A percentile compares a stretch with the other conserved stretches of the same genome.
Conservation (phyloP, 257 asterid genomes). For the Jacaranda copaia region DNA sequence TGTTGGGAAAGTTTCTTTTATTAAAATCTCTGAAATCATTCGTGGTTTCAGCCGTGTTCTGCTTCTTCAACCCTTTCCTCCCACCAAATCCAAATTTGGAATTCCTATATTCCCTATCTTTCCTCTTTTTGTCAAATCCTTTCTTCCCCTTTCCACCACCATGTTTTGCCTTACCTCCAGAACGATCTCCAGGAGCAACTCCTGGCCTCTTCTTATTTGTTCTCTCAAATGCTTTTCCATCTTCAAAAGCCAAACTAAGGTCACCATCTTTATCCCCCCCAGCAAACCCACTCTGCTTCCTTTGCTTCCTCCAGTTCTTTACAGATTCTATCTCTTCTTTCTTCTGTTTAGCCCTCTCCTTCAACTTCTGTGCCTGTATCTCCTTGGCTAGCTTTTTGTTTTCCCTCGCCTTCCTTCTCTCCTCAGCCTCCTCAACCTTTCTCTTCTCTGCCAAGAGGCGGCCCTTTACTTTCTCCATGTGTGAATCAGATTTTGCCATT, state of each 20-base stretch:
- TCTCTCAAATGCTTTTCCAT: slow-evolving; percentile 67
- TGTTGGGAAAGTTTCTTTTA: slow-evolving; percentile 48
- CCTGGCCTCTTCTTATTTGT: slow-evolving; percentile 74
- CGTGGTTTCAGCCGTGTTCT: slow-evolving; percentile 85
- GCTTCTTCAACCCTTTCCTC: slow-evolving; percentile 88
- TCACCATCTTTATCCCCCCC: slow-evolving; percentile 57
- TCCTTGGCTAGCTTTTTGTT: slow-evolving; percentile 89
- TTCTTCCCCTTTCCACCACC: slow-evolving; percentile 56
- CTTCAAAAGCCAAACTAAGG: slow-evolving; percentile 66
- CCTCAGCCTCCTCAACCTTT: slow-evolving; percentile 80
- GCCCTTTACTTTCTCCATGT: slow-evolving; percentile 94
- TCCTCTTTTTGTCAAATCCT: slow-evolving; percentile 57
- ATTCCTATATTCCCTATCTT: slow-evolving; percentile 57
- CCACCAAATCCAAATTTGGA: slow-evolving; percentile 92
- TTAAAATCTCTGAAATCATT: slow-evolving; percentile 58
- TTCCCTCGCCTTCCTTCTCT: slow-evolving; percentile 88
- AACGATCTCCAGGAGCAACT: slow-evolving; percentile 83
- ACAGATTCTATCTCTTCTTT: slow-evolving; percentile 88
- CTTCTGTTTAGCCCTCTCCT: slow-evolving; percentile 88
- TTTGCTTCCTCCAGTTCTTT: slow-evolving; percentile 92
- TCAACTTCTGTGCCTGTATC: slow-evolving; percentile 74
- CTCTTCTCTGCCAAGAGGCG: slow-evolving; percentile 82
- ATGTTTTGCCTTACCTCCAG: slow-evolving; percentile 71
- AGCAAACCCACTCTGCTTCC: slow-evolving; percentile 80
- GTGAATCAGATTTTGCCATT: slow-evolving; percentile 86